These are phyloP conservation scores for Salvia rosmarinus DNA, from an alignment of 257 asterid species.

Conservation along the genomic window DNA sequence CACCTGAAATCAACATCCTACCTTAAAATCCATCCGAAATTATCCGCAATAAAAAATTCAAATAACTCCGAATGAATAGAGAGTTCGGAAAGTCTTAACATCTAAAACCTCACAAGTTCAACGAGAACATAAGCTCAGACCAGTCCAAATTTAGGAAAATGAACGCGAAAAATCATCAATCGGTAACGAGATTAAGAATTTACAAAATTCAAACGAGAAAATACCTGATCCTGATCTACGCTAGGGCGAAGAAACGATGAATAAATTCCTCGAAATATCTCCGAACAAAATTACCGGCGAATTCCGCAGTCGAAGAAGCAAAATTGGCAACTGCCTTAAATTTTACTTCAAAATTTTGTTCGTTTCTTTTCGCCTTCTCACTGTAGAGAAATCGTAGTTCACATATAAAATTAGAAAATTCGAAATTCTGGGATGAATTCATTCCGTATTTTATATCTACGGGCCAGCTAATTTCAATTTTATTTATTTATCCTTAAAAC, in stretches of 20 bases:
- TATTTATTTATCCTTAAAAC: not conserved
- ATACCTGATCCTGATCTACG: slow-evolving; percentile 50
- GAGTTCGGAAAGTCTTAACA: slow-evolving; percentile 4
- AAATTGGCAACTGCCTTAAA: slow-evolving; percentile 19
- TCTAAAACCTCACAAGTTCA: slow-evolving; percentile 10
- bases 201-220: not conserved
- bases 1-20: slow-evolving; percentile 25
- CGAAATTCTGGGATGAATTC: slow-evolving; percentile 18
- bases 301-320: slow-evolving; percentile 28
- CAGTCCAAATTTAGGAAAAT: slow-evolving; percentile 18
- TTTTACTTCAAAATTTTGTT: slow-evolving; percentile 26
- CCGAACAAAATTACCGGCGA: slow-evolving; percentile 18
- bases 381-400: slow-evolving; percentile 26
- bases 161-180: slow-evolving; percentile 9
- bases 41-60: slow-evolving; percentile 16
- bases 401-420: slow-evolving; percentile 16
- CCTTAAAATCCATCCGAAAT: slow-evolving; percentile 13
- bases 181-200: slow-evolving; percentile 20
- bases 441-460: not conserved
- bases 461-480: slow-evolving; percentile 24
- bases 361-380: slow-evolving; percentile 22
- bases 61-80: slow-evolving; percentile 12
- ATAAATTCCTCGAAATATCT: slow-evolving; percentile 16
- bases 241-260: slow-evolving; percentile 33
- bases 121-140: slow-evolving; percentile 2